Evolutionary conservation across 2,329 filamentous ascomycete species (phyloP).

Genomic region (Fusarium sp.): DNA sequence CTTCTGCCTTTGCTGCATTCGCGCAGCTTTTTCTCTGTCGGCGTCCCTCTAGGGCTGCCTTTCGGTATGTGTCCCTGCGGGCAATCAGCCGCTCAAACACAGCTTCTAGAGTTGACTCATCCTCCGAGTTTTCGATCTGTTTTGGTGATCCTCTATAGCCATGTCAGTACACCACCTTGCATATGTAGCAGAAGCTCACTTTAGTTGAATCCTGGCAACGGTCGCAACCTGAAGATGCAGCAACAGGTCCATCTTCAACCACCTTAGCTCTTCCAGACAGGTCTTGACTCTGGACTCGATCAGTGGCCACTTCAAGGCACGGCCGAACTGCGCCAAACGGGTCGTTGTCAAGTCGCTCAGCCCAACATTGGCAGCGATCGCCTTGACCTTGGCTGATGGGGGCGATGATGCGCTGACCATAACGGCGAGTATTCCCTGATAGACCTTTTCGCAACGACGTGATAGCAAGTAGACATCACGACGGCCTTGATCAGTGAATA

Average conservation of each 20-base stretch:
- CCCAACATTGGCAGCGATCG: neutral
- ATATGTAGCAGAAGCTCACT: no score
- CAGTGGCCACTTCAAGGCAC: neutral
- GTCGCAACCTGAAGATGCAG: neutral
- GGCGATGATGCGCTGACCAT: neutral
- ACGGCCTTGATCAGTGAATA: neutral
- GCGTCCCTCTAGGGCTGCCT: neutral
- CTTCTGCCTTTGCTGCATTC: neutral
- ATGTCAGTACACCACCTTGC: neutral
- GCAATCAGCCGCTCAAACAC: neutral
- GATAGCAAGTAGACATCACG: neutral
- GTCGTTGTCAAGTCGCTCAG: neutral
- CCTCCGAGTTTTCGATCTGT: neutral
- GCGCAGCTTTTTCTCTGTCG: neutral
- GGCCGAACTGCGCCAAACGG: neutral
- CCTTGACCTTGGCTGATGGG: neutral
- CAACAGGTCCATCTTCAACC: neutral
- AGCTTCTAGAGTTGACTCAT: neutral
- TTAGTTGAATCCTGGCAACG: neutral
- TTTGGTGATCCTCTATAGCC: neutral
- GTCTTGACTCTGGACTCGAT: neutral
- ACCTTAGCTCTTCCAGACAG: neutral
- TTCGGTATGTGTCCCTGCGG: neutral
- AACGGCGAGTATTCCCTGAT: neutral
- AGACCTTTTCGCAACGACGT: neutral